Percentiles rank a stretch among this genome's conserved stretches.
These are phyloP conservation scores for Phytophthora cryptogea DNA, from an alignment of 352 stramenopile species.

Conservation along the genomic window DNA sequence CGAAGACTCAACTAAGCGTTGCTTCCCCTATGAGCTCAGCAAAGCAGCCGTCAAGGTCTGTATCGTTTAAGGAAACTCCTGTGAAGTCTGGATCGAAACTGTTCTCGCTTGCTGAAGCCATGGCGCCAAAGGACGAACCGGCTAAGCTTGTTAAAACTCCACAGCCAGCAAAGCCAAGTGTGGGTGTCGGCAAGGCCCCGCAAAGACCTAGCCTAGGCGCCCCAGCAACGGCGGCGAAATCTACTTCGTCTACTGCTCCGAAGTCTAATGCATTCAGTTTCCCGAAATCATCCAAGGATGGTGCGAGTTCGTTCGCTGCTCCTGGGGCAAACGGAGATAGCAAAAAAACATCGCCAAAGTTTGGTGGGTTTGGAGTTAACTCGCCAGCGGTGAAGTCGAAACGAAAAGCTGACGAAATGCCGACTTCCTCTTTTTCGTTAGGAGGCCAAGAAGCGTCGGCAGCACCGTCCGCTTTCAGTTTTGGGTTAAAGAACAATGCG, in stretches of 20 bases:
- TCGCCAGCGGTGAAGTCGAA: conserved; percentile 32
- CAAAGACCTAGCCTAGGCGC: conserved; percentile 48
- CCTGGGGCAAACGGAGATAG: conserved; percentile 9
- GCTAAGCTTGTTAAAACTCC: conserved; percentile 56
- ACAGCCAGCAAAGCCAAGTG: conserved; percentile 40
- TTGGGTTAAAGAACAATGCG: conserved; percentile 23
- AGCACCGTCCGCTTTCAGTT: conserved; percentile 31
- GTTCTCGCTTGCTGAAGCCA: conserved; percentile 64
- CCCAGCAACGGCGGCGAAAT: conserved; percentile 17
- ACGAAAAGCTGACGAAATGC: conserved; percentile 11
- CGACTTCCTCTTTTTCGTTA: conserved; percentile 29
- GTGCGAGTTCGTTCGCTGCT: conserved; percentile 13
- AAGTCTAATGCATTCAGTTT: conserved; percentile 35
- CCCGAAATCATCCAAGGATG: conserved; percentile 24
- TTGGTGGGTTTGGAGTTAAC: conserved; percentile 24
- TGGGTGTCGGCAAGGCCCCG: conserved; percentile 39
- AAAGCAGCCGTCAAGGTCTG: conserved; percentile 42
- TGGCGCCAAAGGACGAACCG: conserved; percentile 53
- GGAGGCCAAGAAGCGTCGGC: conserved; percentile 33
- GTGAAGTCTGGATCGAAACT: conserved; percentile 64
- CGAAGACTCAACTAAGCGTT: conserved; percentile 64
- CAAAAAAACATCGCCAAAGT: conserved; percentile 7
- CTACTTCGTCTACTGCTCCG: conserved; percentile 10
- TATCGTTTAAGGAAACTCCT: conserved; percentile 63
- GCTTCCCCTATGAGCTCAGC: conserved; percentile 63